phyloP scores from a whole-genome alignment of 106 monocot species.

The Xerophyta viscosa region DNA sequence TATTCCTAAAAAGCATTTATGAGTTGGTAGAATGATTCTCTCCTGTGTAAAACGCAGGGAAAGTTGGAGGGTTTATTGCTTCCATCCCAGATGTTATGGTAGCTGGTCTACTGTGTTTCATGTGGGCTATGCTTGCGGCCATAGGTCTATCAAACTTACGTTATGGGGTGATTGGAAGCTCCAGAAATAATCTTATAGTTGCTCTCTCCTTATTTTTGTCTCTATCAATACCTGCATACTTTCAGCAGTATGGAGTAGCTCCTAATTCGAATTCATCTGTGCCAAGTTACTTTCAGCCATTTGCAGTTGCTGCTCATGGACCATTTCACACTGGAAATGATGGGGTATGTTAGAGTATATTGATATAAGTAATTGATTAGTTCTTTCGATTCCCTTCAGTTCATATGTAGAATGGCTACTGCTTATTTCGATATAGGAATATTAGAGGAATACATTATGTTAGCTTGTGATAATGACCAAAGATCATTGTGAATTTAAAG shows the following conservation, averaged over 20 bases:
- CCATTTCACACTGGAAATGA: slow-evolving; percentile 46
- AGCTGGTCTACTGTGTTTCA: slow-evolving; percentile 90
- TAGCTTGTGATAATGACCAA: too few species aligned
- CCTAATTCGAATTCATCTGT: slow-evolving; percentile 61
- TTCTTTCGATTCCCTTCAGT: too few species aligned
- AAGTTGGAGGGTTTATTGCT: slow-evolving; percentile 92
- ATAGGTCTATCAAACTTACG: slow-evolving; percentile 87
- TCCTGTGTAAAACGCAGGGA: slow-evolving; percentile 33
- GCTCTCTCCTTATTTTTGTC: slow-evolving; percentile 94
- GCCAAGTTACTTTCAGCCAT: slow-evolving; percentile 74
- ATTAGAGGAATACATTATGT: too few species aligned
- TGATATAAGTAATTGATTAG: too few species aligned
- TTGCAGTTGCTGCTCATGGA: slow-evolving; percentile 74
- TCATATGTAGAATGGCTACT: too few species aligned
- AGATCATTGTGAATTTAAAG: too few species aligned
- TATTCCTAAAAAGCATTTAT: slow-evolving; percentile 1
- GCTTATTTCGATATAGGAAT: too few species aligned
- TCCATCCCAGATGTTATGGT: slow-evolving; percentile 93
- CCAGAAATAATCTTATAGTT: slow-evolving; percentile 84
- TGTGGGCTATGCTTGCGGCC: slow-evolving; percentile 97
- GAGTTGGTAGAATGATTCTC: too few species aligned
- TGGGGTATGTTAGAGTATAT: slow-evolving; percentile 45
- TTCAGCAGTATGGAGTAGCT: slow-evolving; percentile 77
- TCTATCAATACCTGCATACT: slow-evolving; percentile 88
- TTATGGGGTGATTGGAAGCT: slow-evolving; percentile 88